Evolutionary conservation across 768 basidiomycete species (phyloP).

Genomic region (Termitomyces sp.): DNA sequence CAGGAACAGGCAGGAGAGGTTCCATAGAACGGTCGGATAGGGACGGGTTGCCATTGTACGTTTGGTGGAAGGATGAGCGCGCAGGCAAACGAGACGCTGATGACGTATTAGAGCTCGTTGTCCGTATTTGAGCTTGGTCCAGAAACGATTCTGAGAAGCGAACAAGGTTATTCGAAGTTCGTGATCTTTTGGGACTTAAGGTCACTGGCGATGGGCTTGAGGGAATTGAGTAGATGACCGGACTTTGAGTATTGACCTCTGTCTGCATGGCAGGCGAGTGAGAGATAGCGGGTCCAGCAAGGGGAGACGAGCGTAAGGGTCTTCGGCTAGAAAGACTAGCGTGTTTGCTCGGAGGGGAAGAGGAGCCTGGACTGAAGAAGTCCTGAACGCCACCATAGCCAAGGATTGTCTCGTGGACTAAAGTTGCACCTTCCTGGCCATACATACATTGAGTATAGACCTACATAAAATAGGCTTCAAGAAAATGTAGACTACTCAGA

Average conservation of each 20-base stretch:
- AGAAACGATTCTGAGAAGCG: slow-evolving; percentile 5
- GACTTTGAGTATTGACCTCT: not conserved
- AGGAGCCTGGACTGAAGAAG: not conserved
- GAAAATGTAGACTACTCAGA: not conserved
- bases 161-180: slow-evolving; percentile 2
- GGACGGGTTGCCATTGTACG: not conserved
- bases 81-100: not conserved
- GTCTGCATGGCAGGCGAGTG: slow-evolving; percentile 8
- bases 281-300: slow-evolving; percentile 36
- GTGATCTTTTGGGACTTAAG: not conserved
- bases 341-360: slow-evolving; percentile 10
- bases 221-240: not conserved
- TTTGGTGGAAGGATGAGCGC: not conserved
- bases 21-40: not conserved
- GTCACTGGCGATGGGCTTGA: not conserved
- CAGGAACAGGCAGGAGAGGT: not conserved
- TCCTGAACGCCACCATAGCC: not conserved
- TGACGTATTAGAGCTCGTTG: not conserved
- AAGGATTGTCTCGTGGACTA: not conserved
- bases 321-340: slow-evolving; percentile 16
- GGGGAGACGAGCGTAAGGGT: slow-evolving; percentile 39
- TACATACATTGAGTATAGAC: not conserved
- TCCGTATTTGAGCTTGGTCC: not conserved
- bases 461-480: not conserved
- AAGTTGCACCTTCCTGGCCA: not conserved